Evolutionary conservation across 352 stramenopile genomes (phyloP).

Genomic region (Globisporangium echinulatum): DNA sequence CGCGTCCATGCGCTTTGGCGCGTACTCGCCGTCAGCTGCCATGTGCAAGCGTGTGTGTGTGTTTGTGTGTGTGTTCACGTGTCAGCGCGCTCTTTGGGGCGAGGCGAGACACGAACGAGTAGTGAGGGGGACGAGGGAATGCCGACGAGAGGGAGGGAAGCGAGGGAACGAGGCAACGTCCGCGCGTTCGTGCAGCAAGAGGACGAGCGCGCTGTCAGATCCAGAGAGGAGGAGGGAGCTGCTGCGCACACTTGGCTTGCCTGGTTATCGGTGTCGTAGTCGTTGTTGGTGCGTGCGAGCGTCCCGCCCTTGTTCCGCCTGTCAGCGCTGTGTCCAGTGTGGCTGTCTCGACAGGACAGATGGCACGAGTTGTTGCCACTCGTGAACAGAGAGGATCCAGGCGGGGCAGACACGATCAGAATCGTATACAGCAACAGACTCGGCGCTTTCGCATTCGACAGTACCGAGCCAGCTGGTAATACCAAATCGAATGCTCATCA

Average conservation of each 20-base stretch:
- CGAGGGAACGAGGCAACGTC: neutral
- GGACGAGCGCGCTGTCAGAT: neutral
- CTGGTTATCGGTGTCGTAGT: too few relatives aligned
- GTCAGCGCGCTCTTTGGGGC: neutral
- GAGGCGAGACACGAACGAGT: neutral
- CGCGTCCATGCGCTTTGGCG: constrained; percentile 66
- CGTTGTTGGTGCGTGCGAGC: neutral
- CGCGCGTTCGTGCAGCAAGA: neutral
- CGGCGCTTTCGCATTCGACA: neutral
- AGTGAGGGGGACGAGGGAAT: too few relatives aligned
- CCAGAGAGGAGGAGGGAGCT: neutral
- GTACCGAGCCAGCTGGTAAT: neutral
- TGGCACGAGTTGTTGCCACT: neutral
- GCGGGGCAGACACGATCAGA: neutral
- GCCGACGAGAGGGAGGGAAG: neutral
- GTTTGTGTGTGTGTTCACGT: neutral
- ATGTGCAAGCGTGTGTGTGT: constrained; percentile 1
- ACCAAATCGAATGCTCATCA: neutral
- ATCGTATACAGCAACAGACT: neutral
- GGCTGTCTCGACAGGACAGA: neutral
- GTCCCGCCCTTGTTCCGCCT: neutral
- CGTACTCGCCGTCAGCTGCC: constrained; percentile 17
- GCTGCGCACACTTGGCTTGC: neutral
- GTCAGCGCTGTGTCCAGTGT: too few relatives aligned
- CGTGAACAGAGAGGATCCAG: too few relatives aligned